These are phyloP conservation scores for Glycyrrhiza uralensis DNA, from an alignment of 306 rosid genomes.

Conservation along the genomic window DNA sequence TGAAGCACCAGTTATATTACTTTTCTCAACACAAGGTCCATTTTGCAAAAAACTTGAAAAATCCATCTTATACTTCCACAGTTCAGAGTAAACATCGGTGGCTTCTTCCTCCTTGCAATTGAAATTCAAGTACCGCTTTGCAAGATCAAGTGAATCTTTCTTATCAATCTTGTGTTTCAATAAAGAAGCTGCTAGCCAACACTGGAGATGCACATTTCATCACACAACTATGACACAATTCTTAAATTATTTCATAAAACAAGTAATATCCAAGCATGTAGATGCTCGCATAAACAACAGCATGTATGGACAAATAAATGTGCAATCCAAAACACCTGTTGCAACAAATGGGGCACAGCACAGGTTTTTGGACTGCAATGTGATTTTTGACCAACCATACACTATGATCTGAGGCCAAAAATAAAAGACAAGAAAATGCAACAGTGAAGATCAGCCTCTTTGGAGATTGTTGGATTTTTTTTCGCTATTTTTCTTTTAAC, in stretches of 20 bases:
- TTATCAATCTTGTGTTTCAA: slow-evolving; percentile 48
- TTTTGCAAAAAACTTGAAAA: slow-evolving; percentile 33
- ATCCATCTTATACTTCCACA: slow-evolving; percentile 42
- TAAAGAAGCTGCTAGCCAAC: slow-evolving; percentile 71
- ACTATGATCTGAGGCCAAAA: background rate
- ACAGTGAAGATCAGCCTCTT: background rate
- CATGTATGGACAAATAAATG: background rate
- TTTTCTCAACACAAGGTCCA: slow-evolving; percentile 21
- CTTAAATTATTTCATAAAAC: background rate
- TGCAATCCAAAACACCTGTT: background rate
- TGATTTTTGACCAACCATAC: background rate
- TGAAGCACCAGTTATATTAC: slow-evolving; percentile 4
- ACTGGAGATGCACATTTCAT: slow-evolving; percentile 42
- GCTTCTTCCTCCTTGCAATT: slow-evolving; percentile 59
- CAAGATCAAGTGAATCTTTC: slow-evolving; percentile 54
- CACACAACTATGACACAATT: slow-evolving; percentile 18
- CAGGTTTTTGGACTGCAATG: background rate
- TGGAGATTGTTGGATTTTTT: background rate
- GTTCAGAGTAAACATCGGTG: slow-evolving; percentile 40
- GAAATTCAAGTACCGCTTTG: slow-evolving; percentile 54
- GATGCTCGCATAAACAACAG: background rate
- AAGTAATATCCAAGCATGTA: slow-evolving; percentile 6
- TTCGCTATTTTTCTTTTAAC: background rate
- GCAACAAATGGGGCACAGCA: background rate
- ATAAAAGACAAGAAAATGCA: background rate